Percentiles rank a stretch among this genome's conserved stretches.
These are phyloP conservation scores for Yarrowia hollandica DNA, from an alignment of 805 yeast species.

Conservation along the genomic window DNA sequence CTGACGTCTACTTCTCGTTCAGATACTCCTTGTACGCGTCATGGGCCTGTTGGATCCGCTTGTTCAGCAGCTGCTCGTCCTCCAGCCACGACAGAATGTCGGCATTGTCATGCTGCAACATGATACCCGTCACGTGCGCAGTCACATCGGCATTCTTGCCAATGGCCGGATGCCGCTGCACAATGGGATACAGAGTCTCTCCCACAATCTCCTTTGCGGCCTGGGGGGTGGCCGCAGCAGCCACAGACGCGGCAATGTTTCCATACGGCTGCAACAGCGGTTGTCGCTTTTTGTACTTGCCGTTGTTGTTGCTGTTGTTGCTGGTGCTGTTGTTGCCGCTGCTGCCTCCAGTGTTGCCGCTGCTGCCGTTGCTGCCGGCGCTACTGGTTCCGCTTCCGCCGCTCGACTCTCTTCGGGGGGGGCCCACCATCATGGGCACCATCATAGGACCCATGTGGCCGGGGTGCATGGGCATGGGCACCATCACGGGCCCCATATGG, in stretches of 20 bases:
- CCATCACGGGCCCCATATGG: not conserved
- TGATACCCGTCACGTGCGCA: constrained; percentile 93
- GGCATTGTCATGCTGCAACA: constrained; percentile 83
- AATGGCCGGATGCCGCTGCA: constrained; percentile 74
- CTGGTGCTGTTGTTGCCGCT: constrained; percentile 6
- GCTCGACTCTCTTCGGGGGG: not conserved
- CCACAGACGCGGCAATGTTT: constrained; percentile 54
- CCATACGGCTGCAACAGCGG: constrained; percentile 32
- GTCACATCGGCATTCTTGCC: constrained; percentile 79
- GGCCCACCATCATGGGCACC: constrained; percentile 9
- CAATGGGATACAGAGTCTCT: constrained; percentile 87
- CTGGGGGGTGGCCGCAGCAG: constrained; percentile 48
- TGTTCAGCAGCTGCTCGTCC: constrained; percentile 77
- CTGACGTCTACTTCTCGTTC: constrained; percentile 39
- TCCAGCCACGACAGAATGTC: constrained; percentile 83
- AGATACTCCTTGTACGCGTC: constrained; percentile 87
- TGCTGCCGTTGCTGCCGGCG: constrained; percentile 8
- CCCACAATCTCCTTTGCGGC: constrained; percentile 54
- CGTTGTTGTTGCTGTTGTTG: constrained; percentile 10
- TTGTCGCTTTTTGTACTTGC: constrained; percentile 31
- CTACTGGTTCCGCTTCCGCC: not conserved
- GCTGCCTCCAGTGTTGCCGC: not conserved
- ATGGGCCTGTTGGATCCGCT: constrained; percentile 85
- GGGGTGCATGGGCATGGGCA: not conserved
- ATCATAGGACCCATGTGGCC: not conserved